Evolutionary conservation across 2,329 filamentous ascomycete genomes (phyloP), one percentile per base, ranked within the genome.

Genomic region (Calonectria pteridis): DNA sequence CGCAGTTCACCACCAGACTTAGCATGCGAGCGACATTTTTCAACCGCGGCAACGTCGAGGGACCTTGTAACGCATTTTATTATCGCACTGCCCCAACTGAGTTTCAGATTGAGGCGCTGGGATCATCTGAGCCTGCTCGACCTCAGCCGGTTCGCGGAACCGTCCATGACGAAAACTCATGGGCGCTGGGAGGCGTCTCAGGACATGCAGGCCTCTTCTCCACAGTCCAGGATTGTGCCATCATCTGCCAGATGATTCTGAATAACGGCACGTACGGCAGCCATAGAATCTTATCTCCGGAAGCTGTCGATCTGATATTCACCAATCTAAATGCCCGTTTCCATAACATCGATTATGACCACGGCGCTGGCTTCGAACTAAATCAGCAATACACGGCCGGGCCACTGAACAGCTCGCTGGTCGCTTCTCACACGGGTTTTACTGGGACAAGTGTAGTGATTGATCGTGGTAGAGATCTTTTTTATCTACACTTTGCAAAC

Each of bases 61-160:
- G 71, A 2, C 50, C 66, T 3, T 50, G 50, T 11, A 73, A 73
- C 43, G 59, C 71, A 10, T 70, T 73, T n/a, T 69, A 70, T 18
- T 18, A n/a, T 13, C 71, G 66, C 13, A 69, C 50, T 1, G 71
- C 71, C 2, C 59, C 71, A 23, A 62, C 67, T 0, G 71, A 73
- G 31, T 70, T 73, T 28, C 58, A 73, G 37, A 73, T 73, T 55
- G 65, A 69, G 31, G 71, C 53, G 4, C 64, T 83, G 82, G 80
- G 81, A 6, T 69, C 78, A 7, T 63, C 49, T 3, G 83, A 83
- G 67, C 84, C 84, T 4, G 66, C 80, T 26, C 79, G 84, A 13
- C 83, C 84, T 1, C 83, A 85, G 64, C 84, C 83, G 0, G 82
- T 85, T 9, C 83, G 82, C 4, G 84, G 84, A 5, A 84, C 82